Percentiles rank a stretch among this genome's conserved stretches.
Evolutionary conservation across 805 yeast genomes (phyloP).

Genomic region (Metschnikowia rubicola): DNA sequence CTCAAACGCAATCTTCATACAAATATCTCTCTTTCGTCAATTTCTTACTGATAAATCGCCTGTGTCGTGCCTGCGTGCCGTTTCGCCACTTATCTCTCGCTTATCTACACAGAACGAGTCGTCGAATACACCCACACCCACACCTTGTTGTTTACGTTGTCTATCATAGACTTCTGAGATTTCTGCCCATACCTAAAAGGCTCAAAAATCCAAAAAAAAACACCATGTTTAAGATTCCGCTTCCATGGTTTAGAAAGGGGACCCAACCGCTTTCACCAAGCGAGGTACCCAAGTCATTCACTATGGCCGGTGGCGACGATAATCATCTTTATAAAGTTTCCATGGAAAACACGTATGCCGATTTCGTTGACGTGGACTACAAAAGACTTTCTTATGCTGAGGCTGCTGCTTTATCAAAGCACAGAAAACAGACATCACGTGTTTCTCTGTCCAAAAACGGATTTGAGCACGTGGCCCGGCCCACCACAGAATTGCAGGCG

Average conservation of each 20-base stretch:
- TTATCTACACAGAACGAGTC: too few relatives aligned
- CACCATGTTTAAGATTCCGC: constrained; percentile 13
- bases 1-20: background rate
- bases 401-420: constrained; percentile 33
- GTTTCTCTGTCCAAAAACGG: background rate
- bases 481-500: background rate
- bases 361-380: constrained; percentile 34
- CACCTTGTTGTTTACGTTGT: too few relatives aligned
- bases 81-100: too few relatives aligned
- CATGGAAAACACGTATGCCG: constrained; percentile 32
- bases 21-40: too few relatives aligned
- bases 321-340: constrained; percentile 30
- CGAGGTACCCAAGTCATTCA: constrained; percentile 27
- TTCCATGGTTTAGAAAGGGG: constrained; percentile 15
- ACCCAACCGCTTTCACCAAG: constrained; percentile 8
- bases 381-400: constrained; percentile 43
- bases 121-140: too few relatives aligned
- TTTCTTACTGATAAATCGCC: too few relatives aligned
- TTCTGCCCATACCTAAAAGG: background rate
- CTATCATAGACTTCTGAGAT: too few relatives aligned
- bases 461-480: background rate
- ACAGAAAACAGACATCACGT: constrained; percentile 20
- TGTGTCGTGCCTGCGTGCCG: too few relatives aligned
- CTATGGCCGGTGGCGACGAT: constrained; percentile 23
- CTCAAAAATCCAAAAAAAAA: background rate